Evolutionary conservation across 2,329 filamentous ascomycete species (phyloP), one percentile per base, ranked within the genome.

Genomic region (Aureobasidium subglaciale): DNA sequence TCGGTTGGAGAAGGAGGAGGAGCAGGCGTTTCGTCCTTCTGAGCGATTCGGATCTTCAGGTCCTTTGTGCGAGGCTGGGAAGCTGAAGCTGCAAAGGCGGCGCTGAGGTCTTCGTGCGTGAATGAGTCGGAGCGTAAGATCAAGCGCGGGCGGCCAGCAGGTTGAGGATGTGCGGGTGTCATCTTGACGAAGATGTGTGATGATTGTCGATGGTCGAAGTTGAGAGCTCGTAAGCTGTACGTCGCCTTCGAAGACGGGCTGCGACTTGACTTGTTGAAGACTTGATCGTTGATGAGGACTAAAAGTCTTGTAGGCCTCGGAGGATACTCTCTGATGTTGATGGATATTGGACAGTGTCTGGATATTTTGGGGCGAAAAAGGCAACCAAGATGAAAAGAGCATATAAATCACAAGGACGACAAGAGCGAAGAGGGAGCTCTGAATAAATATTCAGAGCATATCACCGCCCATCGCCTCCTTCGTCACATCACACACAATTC

Each of bases 1-100:
- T 59, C 55, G 38, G 54, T 58, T 22, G 58, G 58, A 5, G 58
- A 58, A 15, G 59, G 59, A 7, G 59, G 59, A 40, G 59, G 59
- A 25, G 59, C 56, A 15, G 57, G 56, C 30, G 54, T 56, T 20
- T 56, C 56, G 29, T 52, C 45, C 48, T 55, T 46, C 37, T 58
- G 58, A n/a, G 49, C 56, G 15, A 58, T 57, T 20, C 56, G 56
- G 38, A 60, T 60, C 42, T 58, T 59, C 35, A 58, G 56, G 20
- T 59, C 55, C 20, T 57, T 53, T 20, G 53, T 58, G 37, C 59
- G 59, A 18, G 59, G 59, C 10, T 57, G 43, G 10, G 59, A 46
- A 27, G 55, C 56, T 1, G 59, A 60, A 3, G 58, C 54, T 32
- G 38, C 42, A 18, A 60, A 60, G n/a, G 59, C 59, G 16, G 46